Base-by-base conservation (phyloP, 805 yeast genomes). In the Candida ulmi region DNA sequence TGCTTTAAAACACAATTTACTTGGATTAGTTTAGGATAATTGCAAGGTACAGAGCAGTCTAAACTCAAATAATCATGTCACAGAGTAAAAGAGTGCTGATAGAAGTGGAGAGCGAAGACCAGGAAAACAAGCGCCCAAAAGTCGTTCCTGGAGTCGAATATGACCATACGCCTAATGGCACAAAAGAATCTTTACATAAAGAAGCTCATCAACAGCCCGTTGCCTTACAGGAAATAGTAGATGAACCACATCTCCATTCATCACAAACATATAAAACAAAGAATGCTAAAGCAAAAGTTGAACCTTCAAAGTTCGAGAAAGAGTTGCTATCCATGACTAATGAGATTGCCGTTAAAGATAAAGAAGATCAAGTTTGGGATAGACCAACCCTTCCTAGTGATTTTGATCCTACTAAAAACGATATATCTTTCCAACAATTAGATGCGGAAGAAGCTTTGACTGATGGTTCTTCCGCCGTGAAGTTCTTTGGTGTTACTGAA, bases 401-500 rank as follows among this genome's bases (percentile, higher is more conserved):
- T 31, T 78, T 81, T 46, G 65, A 72, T 39, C 71, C 82, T 2
- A 50, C 53, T 1, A 57, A 58, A 1, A 55, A 59, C 30, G 88
- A 83, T 51, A 69, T 84, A 21, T 69, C 74, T 1, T 90, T 90
- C 58, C 98, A 93, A 61, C 99, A 93, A 55, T 68, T 93, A 51
- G 99, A 93, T 60, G 96, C 95, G 2, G 98, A 93, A 54, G 99
- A 93, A 53, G 74, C 85, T 3, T 57, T 63, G 23, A 57, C 74
- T 8, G 74, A 76, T 28, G 80, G 77, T 13, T 68, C 73, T 19
- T 74, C 83, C 1, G 71, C 77, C 2, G 85, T 90, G 1, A 74
- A 96, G 40, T 83, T 95, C 55, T 93, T 90, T 61, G 99, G 99
- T 41, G 88, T 95, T 30, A 88, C 98, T 2, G 76, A 71, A 42